phyloP scores from a whole-genome alignment of 1,139 yeast genomes.

The Yamadazyma dendronema region DNA sequence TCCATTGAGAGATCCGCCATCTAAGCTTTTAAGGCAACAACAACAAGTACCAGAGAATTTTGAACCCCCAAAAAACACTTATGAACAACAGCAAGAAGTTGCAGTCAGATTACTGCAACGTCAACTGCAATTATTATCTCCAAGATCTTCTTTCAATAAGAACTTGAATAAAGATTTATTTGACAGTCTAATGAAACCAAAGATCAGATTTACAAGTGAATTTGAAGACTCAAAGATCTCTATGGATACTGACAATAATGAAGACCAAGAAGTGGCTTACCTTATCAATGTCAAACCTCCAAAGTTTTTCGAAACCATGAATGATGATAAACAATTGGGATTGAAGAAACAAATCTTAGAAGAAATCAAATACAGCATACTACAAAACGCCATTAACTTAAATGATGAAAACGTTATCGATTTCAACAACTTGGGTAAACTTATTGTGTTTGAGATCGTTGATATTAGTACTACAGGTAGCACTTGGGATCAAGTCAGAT shows the following conservation, averaged over 20 bases:
- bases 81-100: slow-evolving; percentile 1
- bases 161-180: slow-evolving; percentile 17
- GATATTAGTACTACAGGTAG: slow-evolving; percentile 37
- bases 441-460: slow-evolving; percentile 42
- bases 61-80: slow-evolving; percentile 1
- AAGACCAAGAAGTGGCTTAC: slow-evolving; percentile 20
- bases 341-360: slow-evolving; percentile 16
- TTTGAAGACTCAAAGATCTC: slow-evolving; percentile 12
- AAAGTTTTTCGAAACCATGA: slow-evolving; percentile 15
- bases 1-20: slow-evolving; percentile 17
- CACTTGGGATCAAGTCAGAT: slow-evolving; percentile 34
- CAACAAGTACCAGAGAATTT: slow-evolving; percentile 1
- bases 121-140: slow-evolving; percentile 16
- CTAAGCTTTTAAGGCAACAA: slow-evolving; percentile 2
- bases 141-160: slow-evolving; percentile 17
- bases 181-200: slow-evolving; percentile 22
- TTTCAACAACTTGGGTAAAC: slow-evolving; percentile 15
- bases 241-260: slow-evolving; percentile 7
- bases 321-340: slow-evolving; percentile 16
- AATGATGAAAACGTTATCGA: slow-evolving; percentile 15
- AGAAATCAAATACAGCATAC: slow-evolving; percentile 14
- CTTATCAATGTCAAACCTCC: slow-evolving; percentile 29
- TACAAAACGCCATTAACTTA: slow-evolving; percentile 14
- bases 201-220: slow-evolving; percentile 17
- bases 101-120: slow-evolving; percentile 7